Conservation (phyloP, 352 stramenopile species). For the Vaucheria bursata region DNA sequence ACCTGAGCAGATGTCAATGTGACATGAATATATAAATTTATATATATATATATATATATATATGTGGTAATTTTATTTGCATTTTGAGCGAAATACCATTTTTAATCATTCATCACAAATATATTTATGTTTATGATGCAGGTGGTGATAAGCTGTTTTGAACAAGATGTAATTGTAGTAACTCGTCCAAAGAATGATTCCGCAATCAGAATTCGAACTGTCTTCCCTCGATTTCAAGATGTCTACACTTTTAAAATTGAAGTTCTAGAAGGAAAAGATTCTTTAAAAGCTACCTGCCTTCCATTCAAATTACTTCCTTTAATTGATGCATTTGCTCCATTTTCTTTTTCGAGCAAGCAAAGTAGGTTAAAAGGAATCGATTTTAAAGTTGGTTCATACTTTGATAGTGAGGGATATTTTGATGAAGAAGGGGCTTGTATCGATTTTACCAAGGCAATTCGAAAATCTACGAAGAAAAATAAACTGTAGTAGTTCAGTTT, state of each 20-base stretch:
- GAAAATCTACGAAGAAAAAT: no score
- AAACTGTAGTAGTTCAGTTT: no score
- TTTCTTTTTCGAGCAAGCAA: neutral
- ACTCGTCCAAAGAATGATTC: neutral
- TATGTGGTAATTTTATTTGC: no score
- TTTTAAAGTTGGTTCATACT: constrained; percentile 23
- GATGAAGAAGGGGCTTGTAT: constrained; percentile 19
- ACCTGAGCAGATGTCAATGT: no score
- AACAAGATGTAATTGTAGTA: constrained; percentile 16
- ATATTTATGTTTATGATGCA: no score
- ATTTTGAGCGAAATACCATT: no score
- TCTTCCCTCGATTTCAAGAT: constrained; percentile 4
- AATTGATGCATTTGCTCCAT: neutral
- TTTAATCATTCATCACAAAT: no score
- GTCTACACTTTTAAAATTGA: neutral
- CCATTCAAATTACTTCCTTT: neutral
- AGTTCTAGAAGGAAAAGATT: neutral
- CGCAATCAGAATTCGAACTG: constrained; percentile 3
- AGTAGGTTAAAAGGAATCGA: neutral
- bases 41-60: no score
- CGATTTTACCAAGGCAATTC: constrained; percentile 10
- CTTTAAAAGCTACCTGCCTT: neutral
- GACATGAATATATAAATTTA: no score
- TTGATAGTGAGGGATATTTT: constrained; percentile 26
- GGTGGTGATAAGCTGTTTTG: constrained; percentile 10